Evolutionary conservation across 495 filamentous ascomycete genomes (phyloP).

Genomic region (Trichoderma asperelloides): DNA sequence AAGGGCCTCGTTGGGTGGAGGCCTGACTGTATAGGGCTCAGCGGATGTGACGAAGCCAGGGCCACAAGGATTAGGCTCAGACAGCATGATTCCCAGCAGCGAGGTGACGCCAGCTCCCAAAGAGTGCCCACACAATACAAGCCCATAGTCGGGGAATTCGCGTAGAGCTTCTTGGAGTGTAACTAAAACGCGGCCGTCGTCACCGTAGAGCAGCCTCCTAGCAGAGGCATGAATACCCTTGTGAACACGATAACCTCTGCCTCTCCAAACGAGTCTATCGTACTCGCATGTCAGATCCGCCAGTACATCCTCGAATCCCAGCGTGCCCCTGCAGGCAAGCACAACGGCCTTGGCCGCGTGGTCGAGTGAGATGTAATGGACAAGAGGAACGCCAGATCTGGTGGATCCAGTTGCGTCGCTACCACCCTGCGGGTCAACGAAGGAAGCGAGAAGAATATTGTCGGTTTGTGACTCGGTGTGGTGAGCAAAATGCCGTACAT

Average conservation of each 20-base stretch:
- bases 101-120: conserved; percentile 69
- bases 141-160: conserved; percentile 61
- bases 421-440: conserved; percentile 66
- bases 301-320: conserved; percentile 73
- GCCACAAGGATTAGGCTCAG: conserved; percentile 44
- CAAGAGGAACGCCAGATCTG: conserved; percentile 64
- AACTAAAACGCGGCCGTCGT: conserved; percentile 54
- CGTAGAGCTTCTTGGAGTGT: conserved; percentile 64
- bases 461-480: conserved; percentile 58
- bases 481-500: conserved; percentile 63
- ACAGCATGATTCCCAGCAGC: conserved; percentile 64
- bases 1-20: conserved; percentile 27
- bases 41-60: conserved; percentile 39
- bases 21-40: conserved; percentile 20
- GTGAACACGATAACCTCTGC: conserved; percentile 62
- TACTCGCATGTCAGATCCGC: conserved; percentile 80
- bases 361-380: conserved; percentile 71
- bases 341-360: conserved; percentile 72
- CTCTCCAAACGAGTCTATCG: conserved; percentile 60
- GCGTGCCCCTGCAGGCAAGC: conserved; percentile 64
- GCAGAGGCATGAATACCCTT: conserved; percentile 79
- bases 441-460: conserved; percentile 67
- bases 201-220: conserved; percentile 55
- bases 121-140: conserved; percentile 70
- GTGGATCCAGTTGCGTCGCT: conserved; percentile 63